These are phyloP conservation scores for Carex scoparia DNA, from an alignment of 176 grass and related monocot genomes.

Conservation along the genomic window DNA sequence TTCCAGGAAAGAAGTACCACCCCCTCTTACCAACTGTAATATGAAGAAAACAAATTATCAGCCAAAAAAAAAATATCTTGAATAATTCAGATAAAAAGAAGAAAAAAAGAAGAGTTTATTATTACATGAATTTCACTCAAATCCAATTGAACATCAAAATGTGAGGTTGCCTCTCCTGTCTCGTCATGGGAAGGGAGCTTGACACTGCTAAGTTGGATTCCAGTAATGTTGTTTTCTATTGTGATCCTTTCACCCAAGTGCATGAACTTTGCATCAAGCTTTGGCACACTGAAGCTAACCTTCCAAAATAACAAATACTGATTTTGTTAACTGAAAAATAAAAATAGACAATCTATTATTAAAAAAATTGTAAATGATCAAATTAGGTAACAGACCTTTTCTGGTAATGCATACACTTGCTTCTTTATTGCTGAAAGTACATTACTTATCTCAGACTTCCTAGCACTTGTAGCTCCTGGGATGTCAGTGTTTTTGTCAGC, in stretches of 20 bases:
- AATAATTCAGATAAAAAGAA: conserved; percentile 16
- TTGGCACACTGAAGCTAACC: conserved; percentile 99
- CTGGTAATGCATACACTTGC: conserved; percentile 67
- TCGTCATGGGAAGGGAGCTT: conserved; percentile 66
- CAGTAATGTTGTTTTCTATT: conserved; percentile 82
- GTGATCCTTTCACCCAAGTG: conserved; percentile 67
- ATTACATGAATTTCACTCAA: conserved; percentile 94
- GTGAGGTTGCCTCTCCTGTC: conserved; percentile 59
- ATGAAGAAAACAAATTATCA: conserved; percentile 21
- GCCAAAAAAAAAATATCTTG: conserved; percentile 8
- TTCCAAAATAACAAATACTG: conserved; percentile 90
- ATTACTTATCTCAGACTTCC: conserved; percentile 51
- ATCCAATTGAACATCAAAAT: conserved; percentile 96
- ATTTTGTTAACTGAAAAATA: conserved; percentile 38
- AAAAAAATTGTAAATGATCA: neutral
- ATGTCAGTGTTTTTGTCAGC: conserved; percentile 25
- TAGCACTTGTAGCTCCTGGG: conserved; percentile 31
- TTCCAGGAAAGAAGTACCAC: conserved; percentile 72
- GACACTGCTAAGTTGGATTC: conserved; percentile 68
- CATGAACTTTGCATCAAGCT: conserved; percentile 95
- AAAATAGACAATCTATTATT: neutral
- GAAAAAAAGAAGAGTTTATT: conserved; percentile 1
- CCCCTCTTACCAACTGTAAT: conserved; percentile 86
- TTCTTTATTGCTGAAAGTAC: conserved; percentile 64
- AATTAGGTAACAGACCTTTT: conserved; percentile 74